phyloP scores from a whole-genome alignment of 2,329 filamentous ascomycete genomes.

The Colletotrichum viniferum region DNA sequence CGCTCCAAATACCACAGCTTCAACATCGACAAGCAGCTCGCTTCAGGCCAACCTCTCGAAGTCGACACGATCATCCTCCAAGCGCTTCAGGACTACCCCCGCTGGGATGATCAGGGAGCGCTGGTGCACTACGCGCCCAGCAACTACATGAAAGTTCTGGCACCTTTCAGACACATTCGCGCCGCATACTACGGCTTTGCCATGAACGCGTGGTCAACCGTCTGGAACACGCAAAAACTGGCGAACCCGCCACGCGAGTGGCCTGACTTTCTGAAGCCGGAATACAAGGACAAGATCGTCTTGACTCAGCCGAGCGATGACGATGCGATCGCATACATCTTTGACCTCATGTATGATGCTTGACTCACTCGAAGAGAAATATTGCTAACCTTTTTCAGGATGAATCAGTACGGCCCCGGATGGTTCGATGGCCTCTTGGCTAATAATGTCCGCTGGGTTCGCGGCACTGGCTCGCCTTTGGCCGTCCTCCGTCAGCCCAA shows the following conservation, averaged over 20 bases:
- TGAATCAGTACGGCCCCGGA: constrained; percentile 41
- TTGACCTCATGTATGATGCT: constrained; percentile 48
- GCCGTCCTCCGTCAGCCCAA: constrained; percentile 37
- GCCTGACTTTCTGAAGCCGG: constrained; percentile 47
- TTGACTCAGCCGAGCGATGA: constrained; percentile 63
- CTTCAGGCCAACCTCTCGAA: constrained; percentile 35
- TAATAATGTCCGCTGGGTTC: constrained; percentile 57
- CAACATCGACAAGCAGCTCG: constrained; percentile 49
- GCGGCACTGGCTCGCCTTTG: constrained; percentile 48
- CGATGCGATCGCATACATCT: constrained; percentile 56
- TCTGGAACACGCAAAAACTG: constrained; percentile 40
- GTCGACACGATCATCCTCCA: constrained; percentile 56
- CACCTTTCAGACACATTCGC: constrained; percentile 43
- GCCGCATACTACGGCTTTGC: constrained; percentile 44
- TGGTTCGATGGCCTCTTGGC: constrained; percentile 52
- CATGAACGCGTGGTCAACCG: constrained; percentile 40
- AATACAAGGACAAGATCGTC: constrained; percentile 57
- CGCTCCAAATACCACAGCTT: constrained; percentile 60
- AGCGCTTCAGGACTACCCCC: constrained; percentile 54
- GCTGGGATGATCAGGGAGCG: constrained; percentile 53
- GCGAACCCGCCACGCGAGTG: constrained; percentile 40
- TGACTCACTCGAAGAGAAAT: background rate
- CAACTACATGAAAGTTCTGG: constrained; percentile 42
- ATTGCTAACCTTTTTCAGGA: constrained; percentile 23
- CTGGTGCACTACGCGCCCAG: constrained; percentile 54